These are phyloP conservation scores for Phytophthora sp. DNA, from an alignment of 352 stramenopile genomes.

Conservation along the genomic window DNA sequence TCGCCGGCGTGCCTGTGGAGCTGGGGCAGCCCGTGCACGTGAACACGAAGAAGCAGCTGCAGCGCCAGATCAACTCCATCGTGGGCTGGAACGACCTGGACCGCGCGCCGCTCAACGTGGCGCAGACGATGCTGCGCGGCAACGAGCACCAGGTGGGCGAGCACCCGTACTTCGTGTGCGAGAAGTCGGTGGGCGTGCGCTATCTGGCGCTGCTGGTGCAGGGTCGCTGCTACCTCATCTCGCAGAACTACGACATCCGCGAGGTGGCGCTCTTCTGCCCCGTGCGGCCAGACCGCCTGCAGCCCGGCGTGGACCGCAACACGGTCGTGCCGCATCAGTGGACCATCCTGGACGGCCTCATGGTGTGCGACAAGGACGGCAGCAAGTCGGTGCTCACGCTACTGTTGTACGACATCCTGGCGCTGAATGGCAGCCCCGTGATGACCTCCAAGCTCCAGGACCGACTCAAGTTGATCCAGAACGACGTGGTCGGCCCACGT, in stretches of 20 bases:
- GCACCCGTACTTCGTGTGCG: constrained; percentile 87
- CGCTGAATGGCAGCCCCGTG: constrained; percentile 82
- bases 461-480: constrained; percentile 88
- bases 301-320: constrained; percentile 76
- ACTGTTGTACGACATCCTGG: constrained; percentile 86
- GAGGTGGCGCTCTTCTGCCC: constrained; percentile 81
- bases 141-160: constrained; percentile 82
- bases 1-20: constrained; percentile 67
- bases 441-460: constrained; percentile 89
- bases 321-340: constrained; percentile 82
- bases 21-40: constrained; percentile 69
- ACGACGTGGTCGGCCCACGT: constrained; percentile 85
- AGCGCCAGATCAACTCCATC: constrained; percentile 84
- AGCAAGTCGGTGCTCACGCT: constrained; percentile 75
- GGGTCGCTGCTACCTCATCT: constrained; percentile 83
- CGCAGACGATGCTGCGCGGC: constrained; percentile 68
- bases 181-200: constrained; percentile 77
- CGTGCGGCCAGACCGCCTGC: constrained; percentile 75
- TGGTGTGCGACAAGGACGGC: constrained; percentile 85
- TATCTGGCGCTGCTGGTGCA: constrained; percentile 82
- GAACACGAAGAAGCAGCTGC: constrained; percentile 79
- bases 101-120: constrained; percentile 74
- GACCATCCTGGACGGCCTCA: constrained; percentile 86
- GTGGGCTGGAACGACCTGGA: constrained; percentile 82
- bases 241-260: constrained; percentile 85